These are phyloP conservation scores for Albophoma yamanashiensis DNA, from an alignment of 2,329 filamentous ascomycete species.

Conservation along the genomic window DNA sequence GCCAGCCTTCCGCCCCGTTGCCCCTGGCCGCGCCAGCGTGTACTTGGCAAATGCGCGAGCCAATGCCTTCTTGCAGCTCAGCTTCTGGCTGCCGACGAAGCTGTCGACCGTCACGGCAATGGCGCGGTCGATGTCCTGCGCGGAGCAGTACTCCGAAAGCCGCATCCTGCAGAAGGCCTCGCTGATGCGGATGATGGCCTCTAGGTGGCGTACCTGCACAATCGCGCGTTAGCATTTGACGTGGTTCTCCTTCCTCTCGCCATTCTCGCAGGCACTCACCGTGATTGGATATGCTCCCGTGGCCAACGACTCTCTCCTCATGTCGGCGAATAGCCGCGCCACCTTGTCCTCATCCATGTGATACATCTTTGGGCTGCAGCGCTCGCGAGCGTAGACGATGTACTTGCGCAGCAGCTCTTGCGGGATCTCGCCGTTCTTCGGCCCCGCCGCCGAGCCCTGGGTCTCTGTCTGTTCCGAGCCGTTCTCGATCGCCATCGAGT, in stretches of 20 bases:
- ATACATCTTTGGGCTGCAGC: conserved; percentile 83
- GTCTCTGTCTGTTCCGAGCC: conserved; percentile 34
- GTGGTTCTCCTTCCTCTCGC: background rate
- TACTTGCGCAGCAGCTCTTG: conserved; percentile 92
- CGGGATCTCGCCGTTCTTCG: conserved; percentile 59
- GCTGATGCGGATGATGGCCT: conserved; percentile 92
- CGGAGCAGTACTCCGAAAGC: conserved; percentile 86
- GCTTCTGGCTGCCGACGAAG: conserved; percentile 92
- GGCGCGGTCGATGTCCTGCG: conserved; percentile 87
- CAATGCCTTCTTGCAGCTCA: conserved; percentile 94
- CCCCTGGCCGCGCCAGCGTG: conserved; percentile 45
- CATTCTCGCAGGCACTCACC: conserved; percentile 42
- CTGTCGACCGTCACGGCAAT: conserved; percentile 95
- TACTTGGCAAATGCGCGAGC: conserved; percentile 96
- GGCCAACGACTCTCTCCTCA: conserved; percentile 83
- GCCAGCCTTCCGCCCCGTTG: conserved; percentile 10
- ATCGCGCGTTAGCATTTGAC: background rate
- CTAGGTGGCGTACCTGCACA: conserved; percentile 78
- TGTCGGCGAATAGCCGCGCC: conserved; percentile 86
- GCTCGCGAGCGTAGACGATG: conserved; percentile 87
- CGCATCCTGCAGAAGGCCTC: conserved; percentile 97
- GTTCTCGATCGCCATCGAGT: conserved; percentile 54
- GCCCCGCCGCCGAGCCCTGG: conserved; percentile 13
- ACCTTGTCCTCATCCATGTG: conserved; percentile 98
- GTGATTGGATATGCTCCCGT: conserved; percentile 98